phyloP scores from a whole-genome alignment of 345 rosid genomes.

The Lumnitzera racemosa region DNA sequence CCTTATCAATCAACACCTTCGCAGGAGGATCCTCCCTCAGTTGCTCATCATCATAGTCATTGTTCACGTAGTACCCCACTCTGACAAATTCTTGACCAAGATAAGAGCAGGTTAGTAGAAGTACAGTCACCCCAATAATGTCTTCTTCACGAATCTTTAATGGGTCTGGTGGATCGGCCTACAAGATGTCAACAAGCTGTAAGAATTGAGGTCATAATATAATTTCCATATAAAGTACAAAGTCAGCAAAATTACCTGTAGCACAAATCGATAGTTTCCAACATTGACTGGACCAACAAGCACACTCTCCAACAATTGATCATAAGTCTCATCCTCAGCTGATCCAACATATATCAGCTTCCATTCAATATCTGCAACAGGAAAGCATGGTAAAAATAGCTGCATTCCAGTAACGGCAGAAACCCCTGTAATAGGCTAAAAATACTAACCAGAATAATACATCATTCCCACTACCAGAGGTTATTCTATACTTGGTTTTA shows the following conservation, averaged over 20 bases:
- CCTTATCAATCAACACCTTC: constrained; percentile 63
- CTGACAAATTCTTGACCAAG: constrained; percentile 79
- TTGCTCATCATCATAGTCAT: constrained; percentile 84
- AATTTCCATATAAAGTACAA: background rate
- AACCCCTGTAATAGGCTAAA: background rate
- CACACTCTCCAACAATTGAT: constrained; percentile 78
- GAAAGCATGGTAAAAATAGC: background rate
- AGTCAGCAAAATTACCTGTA: constrained; percentile 42
- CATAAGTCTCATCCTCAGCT: constrained; percentile 91
- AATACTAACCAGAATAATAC: too few species aligned
- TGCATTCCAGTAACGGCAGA: background rate
- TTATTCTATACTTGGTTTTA: too few species aligned
- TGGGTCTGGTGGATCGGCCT: constrained; percentile 93
- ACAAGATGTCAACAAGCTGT: constrained; percentile 12
- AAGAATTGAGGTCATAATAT: background rate
- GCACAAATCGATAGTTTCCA: constrained; percentile 82
- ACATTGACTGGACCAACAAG: constrained; percentile 93
- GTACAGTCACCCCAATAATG: constrained; percentile 79
- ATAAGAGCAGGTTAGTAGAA: constrained; percentile 78
- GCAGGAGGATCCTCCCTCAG: constrained; percentile 86
- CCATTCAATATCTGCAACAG: constrained; percentile 77
- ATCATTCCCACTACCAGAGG: too few species aligned
- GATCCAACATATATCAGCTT: constrained; percentile 95
- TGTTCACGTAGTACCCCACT: constrained; percentile 89
- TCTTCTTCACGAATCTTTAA: constrained; percentile 83